Evolutionary conservation across 2,329 filamentous ascomycete genomes (phyloP).

Genomic region (Fusarium sublunatum): DNA sequence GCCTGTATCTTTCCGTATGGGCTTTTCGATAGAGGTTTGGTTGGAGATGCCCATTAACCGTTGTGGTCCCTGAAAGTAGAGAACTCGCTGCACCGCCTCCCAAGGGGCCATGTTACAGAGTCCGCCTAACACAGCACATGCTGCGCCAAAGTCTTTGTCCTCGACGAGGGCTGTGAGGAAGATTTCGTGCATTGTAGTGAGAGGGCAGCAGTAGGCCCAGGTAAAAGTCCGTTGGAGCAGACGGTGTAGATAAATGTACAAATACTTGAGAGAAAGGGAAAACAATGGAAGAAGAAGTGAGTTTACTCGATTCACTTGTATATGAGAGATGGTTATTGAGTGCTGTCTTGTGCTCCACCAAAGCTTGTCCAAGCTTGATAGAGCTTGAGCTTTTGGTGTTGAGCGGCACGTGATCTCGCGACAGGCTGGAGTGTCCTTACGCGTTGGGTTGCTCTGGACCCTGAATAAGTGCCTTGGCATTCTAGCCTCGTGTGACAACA

Average conservation of each 20-base stretch:
- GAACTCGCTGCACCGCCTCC: slow-evolving; percentile 61
- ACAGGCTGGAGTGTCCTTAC: slow-evolving; percentile 20
- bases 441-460: slow-evolving; percentile 4
- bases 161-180: slow-evolving; percentile 67
- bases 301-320: background rate
- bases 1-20: slow-evolving; percentile 52
- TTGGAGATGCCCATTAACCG: slow-evolving; percentile 60
- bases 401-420: slow-evolving; percentile 50
- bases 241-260: background rate
- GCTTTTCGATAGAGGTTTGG: slow-evolving; percentile 53
- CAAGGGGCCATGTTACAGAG: slow-evolving; percentile 67
- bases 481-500: slow-evolving; percentile 19
- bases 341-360: slow-evolving; percentile 18
- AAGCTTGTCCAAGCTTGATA: slow-evolving; percentile 1
- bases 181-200: slow-evolving; percentile 60
- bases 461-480: slow-evolving; percentile 25
- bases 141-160: slow-evolving; percentile 60
- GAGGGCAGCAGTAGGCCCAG: background rate
- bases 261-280: background rate
- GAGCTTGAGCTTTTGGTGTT: background rate
- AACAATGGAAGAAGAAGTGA: background rate
- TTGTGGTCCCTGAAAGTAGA: slow-evolving; percentile 64
- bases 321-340: background rate
- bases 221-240: background rate
- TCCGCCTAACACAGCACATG: slow-evolving; percentile 66